phyloP scores from a whole-genome alignment of 2,329 filamentous ascomycete species.

The Paradendryphiella salina region DNA sequence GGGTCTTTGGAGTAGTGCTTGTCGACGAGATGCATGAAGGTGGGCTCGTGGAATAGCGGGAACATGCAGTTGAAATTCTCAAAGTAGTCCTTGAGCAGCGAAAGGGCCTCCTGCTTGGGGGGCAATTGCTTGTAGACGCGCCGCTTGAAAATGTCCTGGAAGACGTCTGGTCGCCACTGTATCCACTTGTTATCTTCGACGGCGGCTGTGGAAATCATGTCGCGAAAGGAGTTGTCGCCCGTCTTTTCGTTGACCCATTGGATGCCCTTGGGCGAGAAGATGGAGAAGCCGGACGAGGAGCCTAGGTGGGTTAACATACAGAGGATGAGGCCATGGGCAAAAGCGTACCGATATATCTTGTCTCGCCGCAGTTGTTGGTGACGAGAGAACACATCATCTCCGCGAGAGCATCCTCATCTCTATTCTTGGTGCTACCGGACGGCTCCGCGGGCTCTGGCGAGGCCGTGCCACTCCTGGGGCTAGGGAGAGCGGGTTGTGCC shows the following conservation, averaged over 20 bases:
- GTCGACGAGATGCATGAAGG: conserved; percentile 96
- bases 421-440: conserved; percentile 46
- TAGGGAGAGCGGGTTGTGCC: conserved; percentile 52
- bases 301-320: conserved; percentile 56
- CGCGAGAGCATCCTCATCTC: conserved; percentile 81
- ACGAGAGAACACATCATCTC: conserved; percentile 99
- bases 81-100: conserved; percentile 89
- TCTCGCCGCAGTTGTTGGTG: conserved; percentile 92
- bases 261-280: conserved; percentile 97
- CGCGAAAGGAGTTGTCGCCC: conserved; percentile 90
- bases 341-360: conserved; percentile 82
- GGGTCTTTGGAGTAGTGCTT: conserved; percentile 90
- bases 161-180: conserved; percentile 97
- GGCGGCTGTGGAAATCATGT: conserved; percentile 86
- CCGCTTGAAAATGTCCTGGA: conserved; percentile 86
- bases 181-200: conserved; percentile 95
- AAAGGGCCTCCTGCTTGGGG: conserved; percentile 82
- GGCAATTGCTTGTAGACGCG: conserved; percentile 83
- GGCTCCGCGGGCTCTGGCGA: conserved; percentile 55
- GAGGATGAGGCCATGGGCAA: background rate
- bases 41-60: conserved; percentile 94
- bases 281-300: conserved; percentile 96
- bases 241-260: conserved; percentile 99
- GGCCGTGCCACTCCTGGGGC: conserved; percentile 55
- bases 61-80: conserved; percentile 99